A percentile compares a stretch with the other conserved stretches of the same genome.
Conservation (phyloP, 73 alveolate genomes). For the Halteria grandinella region DNA sequence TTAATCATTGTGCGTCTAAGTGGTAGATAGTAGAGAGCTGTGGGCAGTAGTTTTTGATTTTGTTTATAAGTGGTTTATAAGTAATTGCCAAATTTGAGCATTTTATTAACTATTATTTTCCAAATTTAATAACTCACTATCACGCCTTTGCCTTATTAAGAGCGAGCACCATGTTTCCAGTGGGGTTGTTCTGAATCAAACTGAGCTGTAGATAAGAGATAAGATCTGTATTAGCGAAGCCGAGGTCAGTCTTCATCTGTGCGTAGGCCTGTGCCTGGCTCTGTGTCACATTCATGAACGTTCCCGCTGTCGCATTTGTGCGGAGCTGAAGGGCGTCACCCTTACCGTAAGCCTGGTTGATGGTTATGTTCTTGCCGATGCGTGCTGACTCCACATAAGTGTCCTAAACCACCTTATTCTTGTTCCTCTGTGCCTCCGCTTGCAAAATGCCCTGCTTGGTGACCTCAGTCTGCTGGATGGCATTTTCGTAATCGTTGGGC, state of each 20-base stretch:
- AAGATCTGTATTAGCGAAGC: conserved; percentile 71
- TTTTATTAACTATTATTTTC: too few relatives aligned
- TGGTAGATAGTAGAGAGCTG: too few relatives aligned
- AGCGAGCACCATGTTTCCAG: conserved; percentile 73
- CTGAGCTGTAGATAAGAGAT: conserved; percentile 81
- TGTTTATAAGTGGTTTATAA: too few relatives aligned
- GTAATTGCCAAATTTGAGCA: too few relatives aligned
- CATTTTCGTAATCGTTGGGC: conserved; percentile 90
- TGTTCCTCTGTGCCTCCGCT: conserved; percentile 93
- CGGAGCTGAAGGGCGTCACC: conserved; percentile 46
- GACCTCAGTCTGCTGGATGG: conserved; percentile 95
- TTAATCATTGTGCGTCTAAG: conserved; percentile 9
- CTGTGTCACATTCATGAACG: conserved; percentile 73
- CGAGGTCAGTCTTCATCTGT: conserved; percentile 71
- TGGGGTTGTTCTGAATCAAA: conserved; percentile 83
- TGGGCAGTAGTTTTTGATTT: too few relatives aligned
- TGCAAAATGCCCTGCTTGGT: conserved; percentile 90
- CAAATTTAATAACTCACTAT: too few relatives aligned
- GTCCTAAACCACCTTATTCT: conserved; percentile 83
- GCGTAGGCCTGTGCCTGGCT: conserved; percentile 75
- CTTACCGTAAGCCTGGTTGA: conserved; percentile 80
- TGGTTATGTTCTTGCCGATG: conserved; percentile 83
- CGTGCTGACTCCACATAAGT: conserved; percentile 87
- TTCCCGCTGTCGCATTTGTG: conserved; percentile 71
- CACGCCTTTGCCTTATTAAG: too few relatives aligned